Evolutionary conservation across 2,329 filamentous ascomycete species (phyloP).

Genomic region (Chaetothyriales sp.): DNA sequence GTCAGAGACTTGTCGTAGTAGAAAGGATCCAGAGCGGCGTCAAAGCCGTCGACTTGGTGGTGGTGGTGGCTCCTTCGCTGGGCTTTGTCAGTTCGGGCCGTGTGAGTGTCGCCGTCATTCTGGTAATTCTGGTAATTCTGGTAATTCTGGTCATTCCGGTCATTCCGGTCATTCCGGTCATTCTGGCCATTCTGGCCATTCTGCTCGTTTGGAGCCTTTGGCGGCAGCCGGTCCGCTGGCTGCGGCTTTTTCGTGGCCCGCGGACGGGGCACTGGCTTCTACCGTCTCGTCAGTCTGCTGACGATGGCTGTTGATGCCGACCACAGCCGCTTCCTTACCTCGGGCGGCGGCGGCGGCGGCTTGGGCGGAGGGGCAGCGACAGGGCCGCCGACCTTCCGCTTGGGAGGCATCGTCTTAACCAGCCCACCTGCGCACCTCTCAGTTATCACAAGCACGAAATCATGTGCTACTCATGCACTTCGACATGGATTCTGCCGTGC

Average conservation of each 20-base stretch:
- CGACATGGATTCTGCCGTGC: too few species aligned
- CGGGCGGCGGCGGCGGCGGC: constrained; percentile 5
- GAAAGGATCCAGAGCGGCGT: constrained; percentile 54
- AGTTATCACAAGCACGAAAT: neutral
- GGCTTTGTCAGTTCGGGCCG: constrained; percentile 6
- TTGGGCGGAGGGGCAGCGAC: constrained; percentile 8
- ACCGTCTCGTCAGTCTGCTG: neutral
- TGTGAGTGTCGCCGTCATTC: constrained; percentile 1
- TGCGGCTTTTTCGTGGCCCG: neutral
- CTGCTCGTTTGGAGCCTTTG: neutral
- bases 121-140: neutral
- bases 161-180: constrained; percentile 1
- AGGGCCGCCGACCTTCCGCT: constrained; percentile 14
- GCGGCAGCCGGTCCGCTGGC: neutral
- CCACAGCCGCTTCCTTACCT: constrained; percentile 6
- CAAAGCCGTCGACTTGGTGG: constrained; percentile 34
- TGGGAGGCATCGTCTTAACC: constrained; percentile 14
- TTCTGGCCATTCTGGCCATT: neutral
- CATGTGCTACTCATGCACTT: neutral
- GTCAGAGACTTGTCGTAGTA: constrained; percentile 55
- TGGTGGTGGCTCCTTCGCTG: constrained; percentile 8
- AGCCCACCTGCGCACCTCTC: neutral
- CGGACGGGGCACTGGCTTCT: constrained; percentile 1
- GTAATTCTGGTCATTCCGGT: neutral
- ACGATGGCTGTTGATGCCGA: neutral